Evolutionary conservation across 495 filamentous ascomycete genomes (phyloP), one percentile per base, ranked within the genome.

Genomic region (Daldinia childiae): DNA sequence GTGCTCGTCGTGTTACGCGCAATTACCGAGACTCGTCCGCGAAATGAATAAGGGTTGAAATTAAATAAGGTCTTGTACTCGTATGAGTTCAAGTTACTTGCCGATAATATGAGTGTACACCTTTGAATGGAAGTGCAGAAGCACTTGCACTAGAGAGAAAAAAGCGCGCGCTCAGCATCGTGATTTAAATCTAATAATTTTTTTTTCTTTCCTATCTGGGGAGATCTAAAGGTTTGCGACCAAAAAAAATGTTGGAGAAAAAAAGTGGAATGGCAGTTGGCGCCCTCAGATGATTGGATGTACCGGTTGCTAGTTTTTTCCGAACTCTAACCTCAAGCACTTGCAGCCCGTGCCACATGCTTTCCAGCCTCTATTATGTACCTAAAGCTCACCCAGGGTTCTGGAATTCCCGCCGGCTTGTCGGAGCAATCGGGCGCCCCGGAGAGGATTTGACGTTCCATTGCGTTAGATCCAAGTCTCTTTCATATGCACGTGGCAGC

Each of bases 181-280:
- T 66, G 70, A 59, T 62, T 62, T 59, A 55, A 58, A 68, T 62
- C 52, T 65, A 29, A 52, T 57, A 36, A 51, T 55, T 72, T 72
- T 72, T 72, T 68, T 68, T 68, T 43, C 19, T 64, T 58, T 65
- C 38, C 56, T 60, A 26, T 57, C 52, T 45, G 29, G 48, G 38
- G 39, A 60, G 56, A 64, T 55, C 24, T 27, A 69, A 69, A 69
- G 34, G 50, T 69, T 73, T 69, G 60, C 70, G 64, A 61, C 70
- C 70, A 39, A 65, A 68, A 65, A 68, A 68, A 24, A 51, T 17
- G 19, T 64, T 68, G 60, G 64, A 68, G 64, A 68, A 61, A 39
- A 72, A 68, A 66, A 73, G 70, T 73, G 70, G 70, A 59, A 51
- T 50, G 34, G 6, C 34, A 30, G 4, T n/a, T 61, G 51, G 12